Conservation (phyloP, 768 basidiomycete genomes). For the Piloderma croceum region DNA sequence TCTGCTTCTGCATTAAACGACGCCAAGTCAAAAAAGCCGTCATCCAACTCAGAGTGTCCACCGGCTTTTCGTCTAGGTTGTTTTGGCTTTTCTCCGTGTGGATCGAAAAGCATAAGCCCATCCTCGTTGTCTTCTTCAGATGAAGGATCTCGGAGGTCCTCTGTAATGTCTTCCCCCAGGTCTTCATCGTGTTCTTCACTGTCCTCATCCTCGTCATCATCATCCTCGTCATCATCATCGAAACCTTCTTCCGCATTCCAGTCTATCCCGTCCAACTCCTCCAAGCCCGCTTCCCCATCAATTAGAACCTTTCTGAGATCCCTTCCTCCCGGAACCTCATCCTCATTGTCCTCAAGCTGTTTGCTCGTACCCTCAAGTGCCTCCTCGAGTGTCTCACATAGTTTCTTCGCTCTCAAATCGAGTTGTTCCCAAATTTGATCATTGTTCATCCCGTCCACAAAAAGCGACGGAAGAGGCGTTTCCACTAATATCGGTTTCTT, state of each 20-base stretch:
- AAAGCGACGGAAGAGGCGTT: conserved; percentile 76
- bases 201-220: conserved; percentile 22
- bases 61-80: conserved; percentile 18
- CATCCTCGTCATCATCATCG: conserved; percentile 22
- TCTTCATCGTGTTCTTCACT: conserved; percentile 32
- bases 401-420: conserved; percentile 67
- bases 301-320: conserved; percentile 23
- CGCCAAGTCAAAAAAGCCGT: conserved; percentile 84
- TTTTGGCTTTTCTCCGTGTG: conserved; percentile 21
- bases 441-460: conserved; percentile 70
- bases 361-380: conserved; percentile 51
- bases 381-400: conserved; percentile 65
- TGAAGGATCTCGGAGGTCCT: conserved; percentile 21
- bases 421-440: conserved; percentile 94
- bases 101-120: conserved; percentile 21
- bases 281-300: conserved; percentile 21
- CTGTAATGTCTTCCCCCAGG: conserved; percentile 16
- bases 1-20: conserved; percentile 86
- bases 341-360: conserved; percentile 25
- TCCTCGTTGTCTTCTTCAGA: conserved; percentile 19
- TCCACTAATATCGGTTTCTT: conserved; percentile 33
- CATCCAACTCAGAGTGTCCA: conserved; percentile 59
- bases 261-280: conserved; percentile 26
- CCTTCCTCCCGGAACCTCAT: conserved; percentile 26
- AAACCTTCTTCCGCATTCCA: conserved; percentile 10